phyloP scores from a whole-genome alignment of 208 protist species.

The Leishmania martiniquensis region DNA sequence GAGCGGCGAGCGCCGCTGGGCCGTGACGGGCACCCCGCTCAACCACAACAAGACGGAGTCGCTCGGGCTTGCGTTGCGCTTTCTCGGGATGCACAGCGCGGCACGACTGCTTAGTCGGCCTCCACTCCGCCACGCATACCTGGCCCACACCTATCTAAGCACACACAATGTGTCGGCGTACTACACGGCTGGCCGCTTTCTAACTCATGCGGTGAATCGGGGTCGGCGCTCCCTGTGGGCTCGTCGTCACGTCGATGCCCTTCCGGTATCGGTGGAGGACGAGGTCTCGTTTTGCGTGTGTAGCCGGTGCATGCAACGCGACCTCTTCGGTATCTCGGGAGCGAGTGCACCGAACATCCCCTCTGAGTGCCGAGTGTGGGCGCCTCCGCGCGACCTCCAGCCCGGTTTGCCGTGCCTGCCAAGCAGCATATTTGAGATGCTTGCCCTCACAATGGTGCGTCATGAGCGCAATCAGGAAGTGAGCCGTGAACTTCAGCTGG shows the following conservation, averaged over 20 bases:
- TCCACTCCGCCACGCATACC: neutral
- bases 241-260: neutral
- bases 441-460: constrained; percentile 42
- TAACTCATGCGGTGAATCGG: neutral
- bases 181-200: neutral
- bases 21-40: constrained; percentile 61
- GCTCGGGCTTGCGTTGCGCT: constrained; percentile 31
- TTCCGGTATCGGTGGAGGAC: neutral
- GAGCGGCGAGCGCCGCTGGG: constrained; percentile 45
- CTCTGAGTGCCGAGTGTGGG: neutral
- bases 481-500: constrained; percentile 34
- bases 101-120: constrained; percentile 4
- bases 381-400: neutral
- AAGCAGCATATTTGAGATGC: constrained; percentile 21
- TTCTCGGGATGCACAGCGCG: constrained; percentile 29
- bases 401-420: constrained; percentile 10
- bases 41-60: constrained; percentile 48
- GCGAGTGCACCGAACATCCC: neutral
- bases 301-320: constrained; percentile 9
- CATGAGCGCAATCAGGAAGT: constrained; percentile 48
- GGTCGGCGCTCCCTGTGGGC: constrained; percentile 1
- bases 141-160: neutral
- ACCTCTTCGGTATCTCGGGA: constrained; percentile 5
- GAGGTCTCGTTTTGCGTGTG: constrained; percentile 14
- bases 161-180: neutral